A percentile compares a stretch with the other conserved stretches of the same genome.
These are phyloP conservation scores for Argentina anserina DNA, from an alignment of 306 rosid genomes.

Conservation along the genomic window DNA sequence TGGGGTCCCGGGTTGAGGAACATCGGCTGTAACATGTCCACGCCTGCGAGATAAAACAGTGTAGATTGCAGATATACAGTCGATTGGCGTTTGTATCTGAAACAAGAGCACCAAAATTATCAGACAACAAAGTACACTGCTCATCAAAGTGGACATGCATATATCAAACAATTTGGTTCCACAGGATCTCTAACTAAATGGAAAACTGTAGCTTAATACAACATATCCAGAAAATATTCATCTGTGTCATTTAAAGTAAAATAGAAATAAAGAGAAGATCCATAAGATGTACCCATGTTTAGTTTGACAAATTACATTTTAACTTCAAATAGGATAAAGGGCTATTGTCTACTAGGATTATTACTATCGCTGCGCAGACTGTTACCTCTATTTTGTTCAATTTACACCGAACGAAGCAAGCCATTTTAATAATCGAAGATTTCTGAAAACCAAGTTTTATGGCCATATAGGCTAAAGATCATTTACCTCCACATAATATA, in stretches of 20 bases:
- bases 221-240: neutral
- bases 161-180: neutral
- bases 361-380: neutral
- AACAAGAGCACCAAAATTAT: slow-evolving; percentile 27
- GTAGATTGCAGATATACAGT: slow-evolving; percentile 96
- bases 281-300: neutral
- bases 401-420: slow-evolving; percentile 5
- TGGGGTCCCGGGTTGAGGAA: slow-evolving; percentile 99
- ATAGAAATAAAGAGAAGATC: neutral
- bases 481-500: slow-evolving; percentile 84
- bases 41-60: slow-evolving; percentile 96
- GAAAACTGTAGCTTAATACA: neutral
- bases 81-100: slow-evolving; percentile 98
- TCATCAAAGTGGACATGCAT: slow-evolving; percentile 14
- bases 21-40: slow-evolving; percentile 98
- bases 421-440: neutral
- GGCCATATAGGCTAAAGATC: neutral
- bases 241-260: neutral
- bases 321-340: neutral
- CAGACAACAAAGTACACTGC: slow-evolving; percentile 15
- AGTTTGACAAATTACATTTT: neutral
- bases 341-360: neutral
- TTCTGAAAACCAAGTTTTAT: slow-evolving; percentile 14
- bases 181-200: neutral
- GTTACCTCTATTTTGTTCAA: slow-evolving; percentile 2